phyloP scores from a whole-genome alignment of 306 rosid species.

The Lotus japonicus region DNA sequence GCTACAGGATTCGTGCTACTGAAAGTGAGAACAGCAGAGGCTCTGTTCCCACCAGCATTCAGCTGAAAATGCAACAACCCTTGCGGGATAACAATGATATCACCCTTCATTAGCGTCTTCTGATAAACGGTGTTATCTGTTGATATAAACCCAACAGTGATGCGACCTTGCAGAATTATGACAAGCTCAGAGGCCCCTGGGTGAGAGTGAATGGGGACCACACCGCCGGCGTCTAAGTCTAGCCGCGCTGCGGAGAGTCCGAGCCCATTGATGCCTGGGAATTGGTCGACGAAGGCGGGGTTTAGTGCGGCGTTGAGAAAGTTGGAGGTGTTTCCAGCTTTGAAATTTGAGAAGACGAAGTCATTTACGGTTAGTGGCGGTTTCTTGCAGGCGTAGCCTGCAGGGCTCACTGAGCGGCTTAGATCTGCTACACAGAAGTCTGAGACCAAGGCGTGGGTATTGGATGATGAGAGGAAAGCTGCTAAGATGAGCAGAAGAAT shows the following conservation, averaged over 20 bases:
- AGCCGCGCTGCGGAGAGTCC: slow-evolving; percentile 43
- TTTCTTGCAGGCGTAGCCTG: slow-evolving; percentile 52
- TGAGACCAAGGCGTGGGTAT: slow-evolving; percentile 26
- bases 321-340: slow-evolving; percentile 38
- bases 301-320: slow-evolving; percentile 28
- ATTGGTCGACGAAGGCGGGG: slow-evolving; percentile 43
- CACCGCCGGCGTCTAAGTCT: slow-evolving; percentile 38
- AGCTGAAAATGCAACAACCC: slow-evolving; percentile 61
- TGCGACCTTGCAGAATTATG: slow-evolving; percentile 28
- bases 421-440: slow-evolving; percentile 65
- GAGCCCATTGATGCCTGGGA: slow-evolving; percentile 56
- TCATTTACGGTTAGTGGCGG: slow-evolving; percentile 34
- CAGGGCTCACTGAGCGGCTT: slow-evolving; percentile 24
- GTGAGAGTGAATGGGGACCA: slow-evolving; percentile 57
- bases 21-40: slow-evolving; percentile 34
- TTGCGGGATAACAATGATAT: slow-evolving; percentile 48
- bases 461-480: slow-evolving; percentile 29
- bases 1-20: slow-evolving; percentile 55
- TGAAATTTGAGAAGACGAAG: slow-evolving; percentile 39
- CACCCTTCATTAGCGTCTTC: slow-evolving; percentile 39
- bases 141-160: slow-evolving; percentile 53
- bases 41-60: slow-evolving; percentile 34
- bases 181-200: slow-evolving; percentile 49
- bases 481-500: slow-evolving; percentile 34
- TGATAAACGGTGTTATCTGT: slow-evolving; percentile 42